Evolutionary conservation across 2,329 filamentous ascomycete species (phyloP).

Genomic region (Aspergillus felis): DNA sequence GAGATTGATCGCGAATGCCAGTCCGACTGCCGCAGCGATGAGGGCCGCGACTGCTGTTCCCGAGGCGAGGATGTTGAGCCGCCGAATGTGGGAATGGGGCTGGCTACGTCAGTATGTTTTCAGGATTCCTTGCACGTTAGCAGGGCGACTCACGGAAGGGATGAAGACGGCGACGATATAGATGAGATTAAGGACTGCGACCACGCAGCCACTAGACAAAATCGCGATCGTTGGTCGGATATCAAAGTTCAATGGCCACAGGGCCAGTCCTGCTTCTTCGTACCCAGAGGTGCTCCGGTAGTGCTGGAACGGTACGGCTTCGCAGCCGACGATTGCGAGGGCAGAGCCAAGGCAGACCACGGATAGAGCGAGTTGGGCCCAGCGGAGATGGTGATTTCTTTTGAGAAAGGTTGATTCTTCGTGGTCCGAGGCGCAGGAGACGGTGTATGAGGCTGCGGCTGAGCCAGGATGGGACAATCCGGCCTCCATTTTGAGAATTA

Average conservation of each 20-base stretch:
- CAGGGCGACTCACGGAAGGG: constrained; percentile 30
- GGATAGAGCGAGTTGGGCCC: constrained; percentile 32
- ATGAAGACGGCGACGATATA: constrained; percentile 32
- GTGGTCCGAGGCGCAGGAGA: constrained; percentile 31
- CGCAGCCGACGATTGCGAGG: constrained; percentile 32
- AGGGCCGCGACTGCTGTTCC: constrained; percentile 34
- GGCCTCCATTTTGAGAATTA: not conserved
- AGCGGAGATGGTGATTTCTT: constrained; percentile 30
- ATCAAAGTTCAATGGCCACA: constrained; percentile 44
- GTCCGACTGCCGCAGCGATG: constrained; percentile 29
- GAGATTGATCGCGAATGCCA: constrained; percentile 32
- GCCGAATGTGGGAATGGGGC: constrained; percentile 33
- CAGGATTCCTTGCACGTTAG: not conserved
- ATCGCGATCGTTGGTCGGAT: constrained; percentile 36
- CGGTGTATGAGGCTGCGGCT: not conserved
- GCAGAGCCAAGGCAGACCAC: constrained; percentile 26
- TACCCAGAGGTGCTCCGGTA: constrained; percentile 37
- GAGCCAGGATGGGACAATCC: constrained; percentile 24
- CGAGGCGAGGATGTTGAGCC: constrained; percentile 32
- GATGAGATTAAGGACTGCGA: constrained; percentile 28
- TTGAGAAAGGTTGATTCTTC: constrained; percentile 36
- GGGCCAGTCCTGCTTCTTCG: constrained; percentile 28
- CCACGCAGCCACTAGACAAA: constrained; percentile 35
- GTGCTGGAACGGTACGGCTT: constrained; percentile 36
- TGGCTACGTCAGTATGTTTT: constrained; percentile 11